Percentiles rank a stretch among this genome's conserved stretches.
Evolutionary conservation across 202 grass and related monocot species (phyloP).

Genomic region (Bolboschoenoplectus hybrid): DNA sequence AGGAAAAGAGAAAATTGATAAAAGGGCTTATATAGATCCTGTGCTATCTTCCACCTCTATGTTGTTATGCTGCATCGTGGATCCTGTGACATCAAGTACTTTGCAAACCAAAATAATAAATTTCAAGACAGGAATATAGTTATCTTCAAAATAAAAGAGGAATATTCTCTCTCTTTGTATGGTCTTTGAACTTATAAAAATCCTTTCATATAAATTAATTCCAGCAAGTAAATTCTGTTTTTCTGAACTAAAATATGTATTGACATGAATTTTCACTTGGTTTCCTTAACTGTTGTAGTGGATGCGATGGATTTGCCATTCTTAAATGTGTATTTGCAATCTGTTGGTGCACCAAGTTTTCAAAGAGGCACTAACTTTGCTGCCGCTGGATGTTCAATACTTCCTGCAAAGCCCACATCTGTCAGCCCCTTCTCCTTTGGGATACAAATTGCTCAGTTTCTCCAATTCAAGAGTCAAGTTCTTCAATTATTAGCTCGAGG

Average conservation of each 20-base stretch:
- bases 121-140: neutral
- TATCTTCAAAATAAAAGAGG: neutral
- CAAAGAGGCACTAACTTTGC: slow-evolving; percentile 86
- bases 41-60: neutral
- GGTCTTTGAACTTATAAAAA: neutral
- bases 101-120: neutral
- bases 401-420: slow-evolving; percentile 87
- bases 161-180: neutral
- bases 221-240: neutral
- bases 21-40: neutral
- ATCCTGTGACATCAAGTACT: neutral
- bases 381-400: slow-evolving; percentile 86
- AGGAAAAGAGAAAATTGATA: neutral
- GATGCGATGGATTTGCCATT: slow-evolving; percentile 82
- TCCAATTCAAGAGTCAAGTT: slow-evolving; percentile 84
- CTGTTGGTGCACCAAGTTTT: slow-evolving; percentile 82
- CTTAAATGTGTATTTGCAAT: slow-evolving; percentile 80
- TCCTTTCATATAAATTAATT: neutral
- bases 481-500: slow-evolving; percentile 62
- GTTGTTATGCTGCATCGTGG: neutral
- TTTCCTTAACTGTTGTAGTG: slow-evolving; percentile 56
- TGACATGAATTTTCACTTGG: neutral
- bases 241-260: neutral
- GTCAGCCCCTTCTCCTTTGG: slow-evolving; percentile 91
- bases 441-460: slow-evolving; percentile 87